Evolutionary conservation across 1,284 basidiomycete genomes (phyloP), one percentile per base, ranked within the genome.

Genomic region (Abortiporus biennis): DNA sequence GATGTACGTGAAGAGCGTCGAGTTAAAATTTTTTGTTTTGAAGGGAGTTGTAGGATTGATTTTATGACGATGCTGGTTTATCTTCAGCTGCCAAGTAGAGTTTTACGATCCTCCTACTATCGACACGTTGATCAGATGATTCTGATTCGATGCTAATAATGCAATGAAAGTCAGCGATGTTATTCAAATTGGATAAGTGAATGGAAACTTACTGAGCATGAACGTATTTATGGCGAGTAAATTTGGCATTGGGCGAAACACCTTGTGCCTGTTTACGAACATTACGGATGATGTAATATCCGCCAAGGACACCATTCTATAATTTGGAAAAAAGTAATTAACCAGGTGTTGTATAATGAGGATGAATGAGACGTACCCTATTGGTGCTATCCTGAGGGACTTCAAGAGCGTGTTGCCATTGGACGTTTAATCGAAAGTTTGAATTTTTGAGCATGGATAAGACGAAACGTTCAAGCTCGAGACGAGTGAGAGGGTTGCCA

Each of bases 141-240:
- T 67, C 63, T 2, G 73, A 72, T 50, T 71, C 67, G 45, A 76
- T 76, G 41, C 75, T 76, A 46, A 15, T 30, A 25, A 22, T 5
- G 35, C 35, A 21, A 24, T 36, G 34, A 36, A 35, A 30, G 25
- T 41, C 21, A 15, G 21, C 17, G 13, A 16, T 36, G 23, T 32
- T 27, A 20, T 38, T 40, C 27, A 40, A 43, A 34, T 9, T 27
- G 24, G n/a, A 13, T 11, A 32, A 22, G 40, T 24, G 31, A 25
- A 29, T 8, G n/a, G 27, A 17, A 3, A 63, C 72, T 56, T 47
- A 78, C 76, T 61, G 66, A 22, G 74, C 76, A 35, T 66, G 67
- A 11, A 78, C 70, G 15, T 66, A 67, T 51, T 78, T 78, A 50
- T 72, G 71, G 46, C 76, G 64, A 45, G 69, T 68, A 49, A 68